Evolutionary conservation across 2,329 filamentous ascomycete species (phyloP), one percentile per base, ranked within the genome.

Genomic region (Colletotrichum orchidophilum): DNA sequence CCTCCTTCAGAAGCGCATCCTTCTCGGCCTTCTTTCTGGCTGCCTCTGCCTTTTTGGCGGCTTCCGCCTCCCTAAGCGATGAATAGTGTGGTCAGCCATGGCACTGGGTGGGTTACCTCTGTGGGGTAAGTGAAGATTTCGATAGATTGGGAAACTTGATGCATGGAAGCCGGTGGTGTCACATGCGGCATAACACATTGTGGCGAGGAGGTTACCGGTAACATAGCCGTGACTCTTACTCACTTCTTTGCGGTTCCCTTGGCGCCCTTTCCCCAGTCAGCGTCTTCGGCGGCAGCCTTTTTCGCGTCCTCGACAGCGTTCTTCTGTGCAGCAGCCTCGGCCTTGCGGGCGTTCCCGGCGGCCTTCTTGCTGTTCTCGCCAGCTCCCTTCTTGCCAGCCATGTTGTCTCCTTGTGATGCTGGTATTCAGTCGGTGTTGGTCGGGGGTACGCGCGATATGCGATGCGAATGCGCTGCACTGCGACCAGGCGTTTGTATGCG

Each of bases 21-120:
- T 93, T 93, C 80, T 98, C 96, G 62, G 95, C 96, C 84, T 97
- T 98, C 84, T 97, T 97, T 67, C 92, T 91, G 2, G 93, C 93
- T 66, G 87, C 89, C 79, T 97, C 94, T 66, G 92, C 93, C 76
- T 93, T 95, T 83, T 96, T 97, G 60, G 91, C 91, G 60, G 93
- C 93, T 64, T 95, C 94, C 42, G 93, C 92, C 76, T 97, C 94
- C 80, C 95, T 97, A 76, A 50, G 33, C n/a, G 46, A 53, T 53
- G 29, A 46, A 60, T 11, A 58, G 21, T 46, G 53, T 42, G 60
- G 65, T 71, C 53, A 71, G 69, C 64, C 64, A 54, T 59, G 57
- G 29, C 59, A 21, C 52, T 69, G 46, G 35, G 42, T 18, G 42
- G 39, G 42, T 13, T 33, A 18, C 39, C 46, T 62, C 46, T 62